Base-by-base conservation (phyloP, 352 stramenopile species). In the Pythium pyrilobum region DNA sequence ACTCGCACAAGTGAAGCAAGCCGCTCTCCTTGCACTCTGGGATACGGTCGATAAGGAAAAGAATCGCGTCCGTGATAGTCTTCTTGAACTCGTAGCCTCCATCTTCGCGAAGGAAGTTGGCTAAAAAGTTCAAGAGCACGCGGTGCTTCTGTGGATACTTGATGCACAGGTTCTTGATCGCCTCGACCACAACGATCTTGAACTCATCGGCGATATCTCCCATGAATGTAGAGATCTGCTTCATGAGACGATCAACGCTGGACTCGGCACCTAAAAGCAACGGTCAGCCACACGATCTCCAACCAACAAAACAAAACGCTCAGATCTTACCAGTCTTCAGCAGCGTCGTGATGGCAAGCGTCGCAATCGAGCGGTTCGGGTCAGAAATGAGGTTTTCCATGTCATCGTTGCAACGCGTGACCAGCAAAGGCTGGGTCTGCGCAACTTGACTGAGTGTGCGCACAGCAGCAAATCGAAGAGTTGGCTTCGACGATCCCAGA, bases 61-160 rank as follows among this genome's bases (percentile, higher is more conserved):
- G 69, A 62, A 99, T 98, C 44, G 86, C 85, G 59, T 98, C 92
- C 33, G 98, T 98, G 67, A 99, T 99, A 29, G 95, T 97, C 61
- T 97, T 97, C 78, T 99, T 99, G 71, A 99, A 99, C 62, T 99
- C 96, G 64, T 98, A 99, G 28, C 96, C 96, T 48, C 97, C 96
- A 44, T 92, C 82, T 56, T 94, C 97, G 21, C 97, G 85, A 37
- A 99, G 82, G 62, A 99, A 98, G 56, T 97, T 98, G 12, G 94
- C 96, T 24, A 99, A 61, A 69, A 99, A 99, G 61, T 97, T 96
- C 2, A 99, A 78, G 43, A 99, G 77, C 32, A 98, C 86, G 39
- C 95, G 87, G 71, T 99, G 93, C 67, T 99, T 99, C 47, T 96
- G 77, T 7, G 97, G 96, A 69, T 99, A 99, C 47, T 98, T 99